phyloP scores from a whole-genome alignment of 1,139 yeast genomes.

The Diutina siamensis region DNA sequence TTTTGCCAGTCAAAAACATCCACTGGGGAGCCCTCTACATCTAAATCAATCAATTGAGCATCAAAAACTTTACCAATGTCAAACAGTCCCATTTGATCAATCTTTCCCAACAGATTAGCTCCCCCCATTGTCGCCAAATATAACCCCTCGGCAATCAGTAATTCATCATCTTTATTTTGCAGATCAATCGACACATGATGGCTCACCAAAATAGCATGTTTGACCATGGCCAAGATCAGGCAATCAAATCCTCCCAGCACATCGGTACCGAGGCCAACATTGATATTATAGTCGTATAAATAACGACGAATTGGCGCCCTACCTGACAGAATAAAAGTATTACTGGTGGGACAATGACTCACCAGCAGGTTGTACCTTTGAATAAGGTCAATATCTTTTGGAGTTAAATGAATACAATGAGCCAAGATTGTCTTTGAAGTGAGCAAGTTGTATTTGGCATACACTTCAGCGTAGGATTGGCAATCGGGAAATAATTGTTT shows the following conservation, averaged over 20 bases:
- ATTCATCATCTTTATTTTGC: conserved; percentile 31
- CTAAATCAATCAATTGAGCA: conserved; percentile 64
- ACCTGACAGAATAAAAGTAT: conserved; percentile 82
- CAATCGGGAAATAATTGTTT: conserved; percentile 59
- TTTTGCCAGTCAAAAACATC: conserved; percentile 70
- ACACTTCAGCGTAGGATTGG: conserved; percentile 63
- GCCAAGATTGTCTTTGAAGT: conserved; percentile 67
- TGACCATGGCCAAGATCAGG: conserved; percentile 63
- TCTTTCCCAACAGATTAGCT: conserved; percentile 62
- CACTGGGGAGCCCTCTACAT: conserved; percentile 38
- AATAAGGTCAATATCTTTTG: conserved; percentile 51
- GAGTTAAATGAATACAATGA: conserved; percentile 71
- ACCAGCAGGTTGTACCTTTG: conserved; percentile 52
- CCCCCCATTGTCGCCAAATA: conserved; percentile 87
- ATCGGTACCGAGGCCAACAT: conserved; percentile 85
- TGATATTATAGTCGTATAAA: conserved; percentile 52
- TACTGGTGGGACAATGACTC: conserved; percentile 90
- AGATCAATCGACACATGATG: conserved; percentile 68
- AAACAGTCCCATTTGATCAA: conserved; percentile 54
- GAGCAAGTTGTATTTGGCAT: conserved; percentile 51
- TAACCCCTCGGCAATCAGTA: conserved; percentile 60
- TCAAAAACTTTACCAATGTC: conserved; percentile 73
- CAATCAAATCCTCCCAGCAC: conserved; percentile 87
- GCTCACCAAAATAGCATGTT: conserved; percentile 73
- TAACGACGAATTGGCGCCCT: conserved; percentile 69